Evolutionary conservation across 768 basidiomycete genomes (phyloP).

Genomic region (Psilocybe subaeruginosa): DNA sequence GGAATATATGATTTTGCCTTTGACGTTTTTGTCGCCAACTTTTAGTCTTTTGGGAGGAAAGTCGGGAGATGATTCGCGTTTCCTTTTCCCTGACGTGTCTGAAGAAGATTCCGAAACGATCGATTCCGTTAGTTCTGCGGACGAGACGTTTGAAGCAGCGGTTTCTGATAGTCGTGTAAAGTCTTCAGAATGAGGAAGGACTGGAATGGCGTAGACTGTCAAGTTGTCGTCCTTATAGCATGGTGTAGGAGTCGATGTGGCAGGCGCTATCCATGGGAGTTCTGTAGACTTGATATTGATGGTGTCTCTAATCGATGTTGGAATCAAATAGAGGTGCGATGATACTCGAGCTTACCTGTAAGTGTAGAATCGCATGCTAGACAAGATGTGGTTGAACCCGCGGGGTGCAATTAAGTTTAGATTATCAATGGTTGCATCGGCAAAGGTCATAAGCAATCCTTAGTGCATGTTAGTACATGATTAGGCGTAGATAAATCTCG

Average conservation of each 20-base stretch:
- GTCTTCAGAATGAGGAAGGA: slow-evolving; percentile 25
- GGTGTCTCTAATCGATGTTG: slow-evolving; percentile 44
- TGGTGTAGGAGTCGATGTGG: slow-evolving; percentile 35
- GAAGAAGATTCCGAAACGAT: not conserved
- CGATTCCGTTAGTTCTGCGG: not conserved
- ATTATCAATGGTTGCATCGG: slow-evolving; percentile 64
- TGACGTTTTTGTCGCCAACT: slow-evolving; percentile 4
- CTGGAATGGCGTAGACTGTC: slow-evolving; percentile 63
- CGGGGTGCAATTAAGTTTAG: slow-evolving; percentile 73
- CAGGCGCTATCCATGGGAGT: slow-evolving; percentile 31
- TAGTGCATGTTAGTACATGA: not conserved
- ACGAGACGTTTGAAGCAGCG: not conserved
- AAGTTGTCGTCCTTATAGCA: slow-evolving; percentile 67
- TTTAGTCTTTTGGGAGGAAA: slow-evolving; percentile 37
- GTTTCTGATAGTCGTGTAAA: not conserved
- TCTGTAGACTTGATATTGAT: slow-evolving; percentile 51
- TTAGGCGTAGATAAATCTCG: slow-evolving; percentile 1
- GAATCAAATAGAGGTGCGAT: not conserved
- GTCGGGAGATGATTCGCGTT: slow-evolving; percentile 42
- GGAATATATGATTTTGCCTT: slow-evolving; percentile 4
- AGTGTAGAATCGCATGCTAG: slow-evolving; percentile 69
- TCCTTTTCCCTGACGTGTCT: slow-evolving; percentile 43
- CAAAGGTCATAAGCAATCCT: slow-evolving; percentile 82
- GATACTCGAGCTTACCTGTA: slow-evolving; percentile 51
- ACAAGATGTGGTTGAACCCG: slow-evolving; percentile 71